phyloP scores from a whole-genome alignment of 139 green algal species.

The Edaphochlamys debaryana region DNA sequence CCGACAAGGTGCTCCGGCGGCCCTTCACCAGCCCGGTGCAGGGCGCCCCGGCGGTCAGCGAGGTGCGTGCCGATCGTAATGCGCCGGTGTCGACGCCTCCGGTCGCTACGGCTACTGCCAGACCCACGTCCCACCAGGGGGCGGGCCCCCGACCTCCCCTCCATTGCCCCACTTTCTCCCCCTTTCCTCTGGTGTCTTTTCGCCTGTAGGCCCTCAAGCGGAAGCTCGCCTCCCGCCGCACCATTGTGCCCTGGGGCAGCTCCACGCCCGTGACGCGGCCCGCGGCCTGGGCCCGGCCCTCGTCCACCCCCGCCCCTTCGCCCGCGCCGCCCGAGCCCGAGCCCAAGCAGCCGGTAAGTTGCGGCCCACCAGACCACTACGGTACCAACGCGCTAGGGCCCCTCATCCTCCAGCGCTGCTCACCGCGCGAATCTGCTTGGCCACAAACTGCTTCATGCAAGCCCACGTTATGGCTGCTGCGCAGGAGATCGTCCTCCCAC shows the following conservation, averaged over 20 bases:
- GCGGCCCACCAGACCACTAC: too few relatives aligned
- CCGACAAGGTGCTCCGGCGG: conserved; percentile 60
- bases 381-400: too few relatives aligned
- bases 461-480: too few relatives aligned
- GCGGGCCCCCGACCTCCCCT: too few relatives aligned
- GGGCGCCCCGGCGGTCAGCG: neutral
- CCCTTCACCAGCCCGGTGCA: conserved; percentile 63
- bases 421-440: neutral
- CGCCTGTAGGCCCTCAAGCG: conserved; percentile 67
- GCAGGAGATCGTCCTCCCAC: conserved; percentile 52
- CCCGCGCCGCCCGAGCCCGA: neutral
- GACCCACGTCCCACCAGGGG: neutral
- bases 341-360: neutral
- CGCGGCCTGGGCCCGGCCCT: neutral
- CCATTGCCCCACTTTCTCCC: too few relatives aligned
- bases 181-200: neutral
- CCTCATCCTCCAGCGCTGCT: neutral
- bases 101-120: neutral
- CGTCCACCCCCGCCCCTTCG: neutral
- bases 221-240: conserved; percentile 68
- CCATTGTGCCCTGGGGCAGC: conserved; percentile 87
- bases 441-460: too few relatives aligned
- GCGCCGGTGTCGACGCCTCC: neutral
- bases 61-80: neutral
- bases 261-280: conserved; percentile 58